phyloP scores from a whole-genome alignment of 208 protist genomes.

The Leishmania tropica region DNA sequence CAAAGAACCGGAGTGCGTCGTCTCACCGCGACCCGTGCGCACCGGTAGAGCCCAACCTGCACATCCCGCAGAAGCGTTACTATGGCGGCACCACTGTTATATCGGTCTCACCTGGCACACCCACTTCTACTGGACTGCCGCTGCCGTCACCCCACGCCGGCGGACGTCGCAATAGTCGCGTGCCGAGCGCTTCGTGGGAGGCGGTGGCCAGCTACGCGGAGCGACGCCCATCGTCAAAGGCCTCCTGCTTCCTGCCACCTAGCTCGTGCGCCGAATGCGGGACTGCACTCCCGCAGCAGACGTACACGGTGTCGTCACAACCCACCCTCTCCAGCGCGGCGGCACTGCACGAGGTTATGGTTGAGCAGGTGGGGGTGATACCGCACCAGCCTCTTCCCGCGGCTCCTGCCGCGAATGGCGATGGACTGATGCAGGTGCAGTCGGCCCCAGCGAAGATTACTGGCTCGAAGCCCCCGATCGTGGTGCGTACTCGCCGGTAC shows the following conservation, averaged over 20 bases:
- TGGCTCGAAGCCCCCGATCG: slow-evolving; percentile 24
- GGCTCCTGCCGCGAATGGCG: slow-evolving; percentile 7
- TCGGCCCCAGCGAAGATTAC: slow-evolving; percentile 23
- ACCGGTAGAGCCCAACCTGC: slow-evolving; percentile 1
- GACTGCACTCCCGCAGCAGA: background rate
- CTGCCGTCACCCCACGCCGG: background rate
- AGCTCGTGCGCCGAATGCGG: background rate
- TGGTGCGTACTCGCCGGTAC: slow-evolving; percentile 38
- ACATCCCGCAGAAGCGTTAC: slow-evolving; percentile 13
- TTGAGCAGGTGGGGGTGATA: slow-evolving; percentile 1
- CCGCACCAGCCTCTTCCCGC: background rate
- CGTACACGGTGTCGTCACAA: background rate
- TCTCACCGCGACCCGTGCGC: slow-evolving; percentile 6
- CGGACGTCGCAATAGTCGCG: slow-evolving; percentile 14
- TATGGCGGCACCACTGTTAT: slow-evolving; percentile 31
- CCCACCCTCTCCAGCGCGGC: background rate
- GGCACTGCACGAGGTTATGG: background rate
- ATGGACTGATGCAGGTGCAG: slow-evolving; percentile 11
- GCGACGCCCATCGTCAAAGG: slow-evolving; percentile 6
- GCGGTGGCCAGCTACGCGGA: slow-evolving; percentile 10
- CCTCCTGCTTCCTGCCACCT: background rate
- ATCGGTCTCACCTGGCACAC: background rate
- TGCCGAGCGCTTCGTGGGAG: slow-evolving; percentile 21
- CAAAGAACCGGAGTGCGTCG: slow-evolving; percentile 9
- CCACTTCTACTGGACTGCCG: background rate